Conservation (phyloP, 1,139 yeast species). For the Ashbya aceris region DNA sequence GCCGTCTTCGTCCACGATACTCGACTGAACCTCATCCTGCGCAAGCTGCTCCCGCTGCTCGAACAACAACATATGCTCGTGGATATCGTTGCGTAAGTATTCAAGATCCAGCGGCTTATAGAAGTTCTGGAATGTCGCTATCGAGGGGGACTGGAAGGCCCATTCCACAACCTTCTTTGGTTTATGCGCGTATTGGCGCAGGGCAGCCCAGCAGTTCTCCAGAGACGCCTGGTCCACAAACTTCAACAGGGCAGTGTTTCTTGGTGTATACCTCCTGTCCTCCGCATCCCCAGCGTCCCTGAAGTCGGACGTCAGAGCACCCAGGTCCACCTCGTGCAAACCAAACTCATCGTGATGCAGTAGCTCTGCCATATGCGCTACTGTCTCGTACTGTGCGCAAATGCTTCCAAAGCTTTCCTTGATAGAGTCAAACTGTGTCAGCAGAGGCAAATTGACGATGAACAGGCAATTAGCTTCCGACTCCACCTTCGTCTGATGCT, state of each 20-base stretch:
- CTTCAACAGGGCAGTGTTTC: slow-evolving; percentile 62
- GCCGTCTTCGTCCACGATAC: slow-evolving; percentile 83
- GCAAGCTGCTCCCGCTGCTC: slow-evolving; percentile 64
- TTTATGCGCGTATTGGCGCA: slow-evolving; percentile 39
- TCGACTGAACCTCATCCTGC: slow-evolving; percentile 47
- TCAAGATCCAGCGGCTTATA: slow-evolving; percentile 28
- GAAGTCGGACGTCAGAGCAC: slow-evolving; percentile 52
- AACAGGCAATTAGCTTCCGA: slow-evolving; percentile 42
- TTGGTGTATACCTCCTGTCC: slow-evolving; percentile 42
- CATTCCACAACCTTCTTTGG: slow-evolving; percentile 23
- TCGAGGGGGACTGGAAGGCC: slow-evolving; percentile 25
- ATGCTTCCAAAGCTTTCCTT: slow-evolving; percentile 51
- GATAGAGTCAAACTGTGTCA: slow-evolving; percentile 43
- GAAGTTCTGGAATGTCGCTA: slow-evolving; percentile 27
- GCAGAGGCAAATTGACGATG: slow-evolving; percentile 66
- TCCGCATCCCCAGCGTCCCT: slow-evolving; percentile 32
- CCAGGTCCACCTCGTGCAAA: slow-evolving; percentile 46
- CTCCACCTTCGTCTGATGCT: slow-evolving; percentile 42
- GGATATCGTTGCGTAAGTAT: slow-evolving; percentile 27
- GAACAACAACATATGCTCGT: slow-evolving; percentile 46
- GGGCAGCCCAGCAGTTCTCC: slow-evolving; percentile 52
- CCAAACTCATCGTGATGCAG: slow-evolving; percentile 30
- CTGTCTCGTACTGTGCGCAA: slow-evolving; percentile 34
- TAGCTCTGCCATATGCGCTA: slow-evolving; percentile 27
- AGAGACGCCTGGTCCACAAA: slow-evolving; percentile 71